A percentile compares a stretch with the other conserved stretches of the same genome.
Conservation (phyloP, 2,329 filamentous ascomycete genomes). For the Thielaviopsis ethacetica region DNA sequence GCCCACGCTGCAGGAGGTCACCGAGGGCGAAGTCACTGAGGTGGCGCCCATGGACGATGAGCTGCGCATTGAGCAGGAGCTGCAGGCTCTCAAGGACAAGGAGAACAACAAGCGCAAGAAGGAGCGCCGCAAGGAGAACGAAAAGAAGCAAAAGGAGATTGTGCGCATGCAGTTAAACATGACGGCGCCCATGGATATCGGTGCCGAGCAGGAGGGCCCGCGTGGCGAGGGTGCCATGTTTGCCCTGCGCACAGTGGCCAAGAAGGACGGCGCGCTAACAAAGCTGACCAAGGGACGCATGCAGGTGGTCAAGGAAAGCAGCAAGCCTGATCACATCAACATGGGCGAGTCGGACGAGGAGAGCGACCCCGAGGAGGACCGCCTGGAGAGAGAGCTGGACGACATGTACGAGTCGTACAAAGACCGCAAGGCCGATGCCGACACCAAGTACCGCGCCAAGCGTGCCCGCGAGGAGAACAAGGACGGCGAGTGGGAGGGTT, state of each 20-base stretch:
- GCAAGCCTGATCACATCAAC: slow-evolving; percentile 35
- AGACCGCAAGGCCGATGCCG: slow-evolving; percentile 58
- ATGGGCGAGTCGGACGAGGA: slow-evolving; percentile 44
- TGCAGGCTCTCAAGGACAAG: slow-evolving; percentile 67
- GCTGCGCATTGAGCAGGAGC: slow-evolving; percentile 71
- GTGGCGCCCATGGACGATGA: slow-evolving; percentile 92
- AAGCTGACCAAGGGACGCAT: slow-evolving; percentile 61
- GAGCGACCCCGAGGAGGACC: slow-evolving; percentile 65
- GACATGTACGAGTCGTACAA: slow-evolving; percentile 74
- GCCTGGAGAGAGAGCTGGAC: slow-evolving; percentile 72
- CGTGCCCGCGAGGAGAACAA: slow-evolving; percentile 65
- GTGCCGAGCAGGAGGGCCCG: slow-evolving; percentile 70
- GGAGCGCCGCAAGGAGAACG: slow-evolving; percentile 74
- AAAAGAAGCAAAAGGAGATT: slow-evolving; percentile 85
- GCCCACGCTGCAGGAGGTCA: slow-evolving; percentile 28
- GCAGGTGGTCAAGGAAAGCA: slow-evolving; percentile 42
- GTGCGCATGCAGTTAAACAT: slow-evolving; percentile 96
- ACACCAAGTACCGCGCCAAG: slow-evolving; percentile 84
- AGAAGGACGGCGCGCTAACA: slow-evolving; percentile 43
- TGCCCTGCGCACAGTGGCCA: slow-evolving; percentile 65
- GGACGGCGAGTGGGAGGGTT: slow-evolving; percentile 84
- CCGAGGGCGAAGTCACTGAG: slow-evolving; percentile 55
- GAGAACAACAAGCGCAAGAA: slow-evolving; percentile 64
- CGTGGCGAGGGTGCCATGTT: slow-evolving; percentile 75
- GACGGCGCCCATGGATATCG: slow-evolving; percentile 89